Evolutionary conservation across 148 eudicot species (phyloP), one percentile per base, ranked within the genome.

Genomic region (Silene uniflora): DNA sequence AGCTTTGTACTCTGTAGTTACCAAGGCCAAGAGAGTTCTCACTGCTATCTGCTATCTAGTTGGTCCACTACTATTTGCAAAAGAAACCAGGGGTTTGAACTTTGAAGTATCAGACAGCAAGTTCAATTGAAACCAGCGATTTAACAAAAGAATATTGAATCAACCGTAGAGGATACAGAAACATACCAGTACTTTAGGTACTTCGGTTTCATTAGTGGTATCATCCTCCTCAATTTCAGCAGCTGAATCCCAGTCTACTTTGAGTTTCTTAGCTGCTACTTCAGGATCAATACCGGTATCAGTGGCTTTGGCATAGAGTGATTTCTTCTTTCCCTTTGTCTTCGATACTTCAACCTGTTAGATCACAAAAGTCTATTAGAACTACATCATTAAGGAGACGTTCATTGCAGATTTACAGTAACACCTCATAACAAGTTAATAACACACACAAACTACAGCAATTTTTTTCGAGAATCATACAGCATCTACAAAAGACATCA

Each of bases 211-310:
- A 64, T 90, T 89, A 66, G 55, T 32, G 23, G 18, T 77, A 54
- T 74, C 88, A 16, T 66, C 44, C 44, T 89, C 92, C 46, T 85
- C 87, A 73, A 95, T 92, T 78, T 90, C 97, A 80, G 97, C 97
- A 73, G 98, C 97, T 25, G 91, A 75, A 87, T 95, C 98, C 98
- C 98, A 95, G 79, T 95, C 97, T 5, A 89, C 65, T 61, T 89
- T 93, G 22, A 92, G 98, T 76, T 87, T 84, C 88, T 88, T 88
- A 4, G 98, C 98, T 42, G 98, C 98, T 24, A 83, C 91, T 82
- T 79, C 42, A 77, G 92, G 97, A 82, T 92, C 90, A 74, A 95
- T 59, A 55, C 98, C 97, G 18, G 90, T 92, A 79, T 95, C 97
- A 35, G 98, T 95, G 64, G 91, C 89, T 83, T 85, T 92, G 19